A percentile compares a stretch with the other conserved stretches of the same genome.
Evolutionary conservation across 371 early-diverging fungal genomes (phyloP).

Genomic region (Capniomyces stellatus): DNA sequence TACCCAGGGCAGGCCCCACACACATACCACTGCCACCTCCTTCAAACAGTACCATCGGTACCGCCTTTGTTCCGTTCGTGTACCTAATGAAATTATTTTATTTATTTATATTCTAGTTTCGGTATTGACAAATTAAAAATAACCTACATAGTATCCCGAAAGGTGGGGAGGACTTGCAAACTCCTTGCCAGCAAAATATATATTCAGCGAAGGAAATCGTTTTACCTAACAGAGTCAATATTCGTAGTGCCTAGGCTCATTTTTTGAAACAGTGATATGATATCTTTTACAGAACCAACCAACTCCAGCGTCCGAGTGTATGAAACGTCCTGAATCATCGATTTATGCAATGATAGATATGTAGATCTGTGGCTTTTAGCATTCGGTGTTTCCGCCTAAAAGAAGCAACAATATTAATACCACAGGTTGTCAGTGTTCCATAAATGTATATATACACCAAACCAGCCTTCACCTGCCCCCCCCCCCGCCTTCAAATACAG

Average conservation of each 20-base stretch:
- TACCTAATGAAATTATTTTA: constrained; percentile 3
- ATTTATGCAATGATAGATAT: constrained; percentile 50
- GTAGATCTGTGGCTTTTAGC: constrained; percentile 58
- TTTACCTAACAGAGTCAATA: not conserved
- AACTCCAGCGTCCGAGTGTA: constrained; percentile 56
- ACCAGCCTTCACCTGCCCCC: too few relatives aligned
- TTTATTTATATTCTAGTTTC: too few relatives aligned
- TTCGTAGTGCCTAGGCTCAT: constrained; percentile 9
- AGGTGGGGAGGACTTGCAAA: too few relatives aligned
- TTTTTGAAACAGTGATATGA: constrained; percentile 27
- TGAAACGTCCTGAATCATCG: constrained; percentile 65
- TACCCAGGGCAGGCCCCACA: constrained; percentile 18
- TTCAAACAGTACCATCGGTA: not conserved
- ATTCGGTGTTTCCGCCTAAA: constrained; percentile 51
- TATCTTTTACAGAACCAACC: constrained; percentile 28
- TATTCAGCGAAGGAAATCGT: not conserved
- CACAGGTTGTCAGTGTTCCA: too few relatives aligned
- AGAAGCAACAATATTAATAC: too few relatives aligned
- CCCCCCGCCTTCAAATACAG: too few relatives aligned
- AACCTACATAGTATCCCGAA: too few relatives aligned
- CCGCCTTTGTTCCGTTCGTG: not conserved
- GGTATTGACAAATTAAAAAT: too few relatives aligned
- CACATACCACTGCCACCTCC: not conserved
- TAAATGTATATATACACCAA: too few relatives aligned
- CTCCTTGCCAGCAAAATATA: not conserved